Evolutionary conservation across 331 rosid species (phyloP).

Genomic region (Ulmus americana): DNA sequence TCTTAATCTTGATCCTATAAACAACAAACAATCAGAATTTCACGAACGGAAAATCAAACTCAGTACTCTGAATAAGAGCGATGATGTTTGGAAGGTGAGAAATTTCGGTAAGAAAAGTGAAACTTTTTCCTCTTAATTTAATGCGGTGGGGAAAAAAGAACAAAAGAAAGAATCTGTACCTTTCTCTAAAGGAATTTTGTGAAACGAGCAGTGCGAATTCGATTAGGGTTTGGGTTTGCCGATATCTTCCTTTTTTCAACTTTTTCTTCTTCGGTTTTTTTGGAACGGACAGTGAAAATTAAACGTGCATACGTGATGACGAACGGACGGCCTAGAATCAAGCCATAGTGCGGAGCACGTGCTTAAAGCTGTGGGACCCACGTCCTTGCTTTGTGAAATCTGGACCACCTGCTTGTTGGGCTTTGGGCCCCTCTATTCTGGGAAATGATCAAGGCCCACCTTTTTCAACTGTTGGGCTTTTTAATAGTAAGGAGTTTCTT

Average conservation of each 20-base stretch:
- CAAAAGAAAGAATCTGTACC: slow-evolving; percentile 23
- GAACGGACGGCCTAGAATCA: slow-evolving; percentile 30
- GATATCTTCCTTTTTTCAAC: not conserved
- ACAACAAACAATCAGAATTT: not conserved
- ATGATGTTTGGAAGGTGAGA: not conserved
- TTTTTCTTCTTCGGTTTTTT: not conserved
- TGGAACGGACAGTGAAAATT: not conserved
- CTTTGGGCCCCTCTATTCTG: too few relatives aligned
- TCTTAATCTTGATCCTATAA: slow-evolving; percentile 21
- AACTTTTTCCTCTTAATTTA: not conserved
- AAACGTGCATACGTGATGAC: not conserved
- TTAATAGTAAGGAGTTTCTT: not conserved
- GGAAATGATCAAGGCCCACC: too few relatives aligned
- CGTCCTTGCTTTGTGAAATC: too few relatives aligned
- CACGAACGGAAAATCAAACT: not conserved
- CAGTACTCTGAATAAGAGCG: not conserved
- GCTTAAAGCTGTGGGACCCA: slow-evolving; percentile 1
- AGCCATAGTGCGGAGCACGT: slow-evolving; percentile 23
- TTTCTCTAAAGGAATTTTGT: not conserved
- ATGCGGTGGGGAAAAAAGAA: slow-evolving; percentile 18
- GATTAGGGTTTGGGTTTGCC: slow-evolving; percentile 7
- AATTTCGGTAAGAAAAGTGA: not conserved
- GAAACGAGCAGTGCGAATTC: not conserved
- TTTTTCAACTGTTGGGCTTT: too few relatives aligned
- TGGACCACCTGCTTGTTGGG: too few relatives aligned